Conservation (phyloP, 371 early-diverging fungal genomes). For the Cokeromyces recurvatus region DNA sequence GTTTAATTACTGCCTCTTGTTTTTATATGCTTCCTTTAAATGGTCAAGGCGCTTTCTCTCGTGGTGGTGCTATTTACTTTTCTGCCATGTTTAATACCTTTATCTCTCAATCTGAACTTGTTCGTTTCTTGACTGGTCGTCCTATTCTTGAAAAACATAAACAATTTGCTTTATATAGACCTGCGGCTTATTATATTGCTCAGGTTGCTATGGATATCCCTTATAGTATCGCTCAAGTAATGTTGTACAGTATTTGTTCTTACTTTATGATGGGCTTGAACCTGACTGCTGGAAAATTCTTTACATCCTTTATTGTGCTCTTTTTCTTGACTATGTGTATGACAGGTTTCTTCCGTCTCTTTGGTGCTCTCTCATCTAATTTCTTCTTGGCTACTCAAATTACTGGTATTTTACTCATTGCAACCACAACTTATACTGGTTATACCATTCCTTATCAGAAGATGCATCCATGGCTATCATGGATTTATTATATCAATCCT, state of each 20-base stretch:
- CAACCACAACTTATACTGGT: conserved; percentile 57
- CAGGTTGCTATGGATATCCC: conserved; percentile 47
- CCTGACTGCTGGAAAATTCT: conserved; percentile 43
- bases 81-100: conserved; percentile 53
- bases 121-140: conserved; percentile 50
- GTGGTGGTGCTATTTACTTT: conserved; percentile 69
- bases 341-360: conserved; percentile 38
- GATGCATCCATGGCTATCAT: conserved; percentile 67
- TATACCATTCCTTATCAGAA: conserved; percentile 56
- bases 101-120: conserved; percentile 49
- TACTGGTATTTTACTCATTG: conserved; percentile 53
- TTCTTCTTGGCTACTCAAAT: conserved; percentile 53
- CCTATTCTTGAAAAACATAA: conserved; percentile 67
- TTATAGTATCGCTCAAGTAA: conserved; percentile 15
- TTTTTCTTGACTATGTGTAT: conserved; percentile 47
- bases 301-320: conserved; percentile 45
- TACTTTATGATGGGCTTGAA: conserved; percentile 65
- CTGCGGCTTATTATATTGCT: conserved; percentile 59
- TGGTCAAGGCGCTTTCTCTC: conserved; percentile 61
- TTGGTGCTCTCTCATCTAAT: conserved; percentile 46
- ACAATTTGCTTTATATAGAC: conserved; percentile 60
- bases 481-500: conserved; percentile 73
- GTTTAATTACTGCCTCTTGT: conserved; percentile 64
- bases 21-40: conserved; percentile 51
- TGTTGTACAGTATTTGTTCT: conserved; percentile 48